These are phyloP conservation scores for Erodium maritimum DNA, from an alignment of 345 rosid species.

Conservation along the genomic window DNA sequence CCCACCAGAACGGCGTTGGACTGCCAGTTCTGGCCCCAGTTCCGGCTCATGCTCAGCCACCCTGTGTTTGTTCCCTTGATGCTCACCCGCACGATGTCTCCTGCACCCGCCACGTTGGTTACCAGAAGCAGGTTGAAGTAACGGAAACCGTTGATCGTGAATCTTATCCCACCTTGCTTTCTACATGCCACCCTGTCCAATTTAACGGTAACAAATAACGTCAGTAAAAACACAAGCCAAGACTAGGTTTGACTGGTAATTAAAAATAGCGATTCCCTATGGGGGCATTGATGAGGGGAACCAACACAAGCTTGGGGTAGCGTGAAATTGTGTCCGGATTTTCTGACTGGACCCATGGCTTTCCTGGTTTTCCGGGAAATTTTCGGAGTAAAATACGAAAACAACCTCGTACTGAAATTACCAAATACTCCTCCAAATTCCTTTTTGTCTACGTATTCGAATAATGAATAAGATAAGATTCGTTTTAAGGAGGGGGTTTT, in stretches of 20 bases:
- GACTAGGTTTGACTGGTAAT: too few species aligned
- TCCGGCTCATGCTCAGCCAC: slow-evolving; percentile 85
- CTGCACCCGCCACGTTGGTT: too few species aligned
- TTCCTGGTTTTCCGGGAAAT: slow-evolving; percentile 12
- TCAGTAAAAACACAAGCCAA: too few species aligned
- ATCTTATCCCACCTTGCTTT: slow-evolving; percentile 78
- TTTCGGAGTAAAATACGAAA: too few species aligned
- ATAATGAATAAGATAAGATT: too few species aligned
- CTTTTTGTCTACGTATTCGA: too few species aligned
- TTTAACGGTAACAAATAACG: too few species aligned
- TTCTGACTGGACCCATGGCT: too few species aligned
- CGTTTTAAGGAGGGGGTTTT: too few species aligned
- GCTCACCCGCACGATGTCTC: slow-evolving; percentile 52
- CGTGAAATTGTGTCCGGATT: slow-evolving; percentile 1
- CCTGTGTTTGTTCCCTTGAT: slow-evolving; percentile 60
- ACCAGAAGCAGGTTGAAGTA: slow-evolving; percentile 82
- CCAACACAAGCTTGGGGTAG: too few species aligned
- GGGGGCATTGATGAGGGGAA: background rate
- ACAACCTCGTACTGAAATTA: too few species aligned
- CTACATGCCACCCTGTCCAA: slow-evolving; percentile 74
- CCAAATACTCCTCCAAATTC: background rate
- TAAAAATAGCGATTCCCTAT: background rate
- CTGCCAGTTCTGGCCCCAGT: too few species aligned
- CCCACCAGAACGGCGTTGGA: slow-evolving; percentile 67
- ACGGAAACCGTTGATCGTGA: slow-evolving; percentile 87